phyloP scores from a whole-genome alignment of 495 filamentous ascomycete genomes.

The Xylaria intraflava region DNA sequence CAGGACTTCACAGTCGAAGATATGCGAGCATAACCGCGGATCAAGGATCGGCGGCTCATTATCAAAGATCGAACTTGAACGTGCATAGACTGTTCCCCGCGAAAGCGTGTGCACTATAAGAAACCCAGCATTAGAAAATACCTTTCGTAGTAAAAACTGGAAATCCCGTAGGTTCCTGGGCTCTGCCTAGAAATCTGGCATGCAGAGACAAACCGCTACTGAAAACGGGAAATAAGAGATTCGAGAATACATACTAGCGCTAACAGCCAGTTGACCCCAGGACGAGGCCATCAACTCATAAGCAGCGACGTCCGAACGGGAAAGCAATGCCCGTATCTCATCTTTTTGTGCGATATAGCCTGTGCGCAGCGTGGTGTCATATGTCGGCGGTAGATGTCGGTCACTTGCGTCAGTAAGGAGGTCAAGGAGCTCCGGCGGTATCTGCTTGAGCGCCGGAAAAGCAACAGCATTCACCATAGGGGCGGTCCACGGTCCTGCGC shows the following conservation, averaged over 20 bases:
- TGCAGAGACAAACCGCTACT: background rate
- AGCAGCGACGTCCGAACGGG: conserved; percentile 27
- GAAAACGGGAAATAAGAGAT: background rate
- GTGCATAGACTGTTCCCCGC: conserved; percentile 19
- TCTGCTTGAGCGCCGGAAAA: conserved; percentile 31
- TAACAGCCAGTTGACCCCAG: conserved; percentile 29
- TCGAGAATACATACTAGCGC: conserved; percentile 3
- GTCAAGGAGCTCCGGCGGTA: conserved; percentile 18
- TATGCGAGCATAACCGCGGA: conserved; percentile 34
- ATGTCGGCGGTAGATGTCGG: conserved; percentile 25
- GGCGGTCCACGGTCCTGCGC: conserved; percentile 35
- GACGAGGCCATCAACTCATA: conserved; percentile 39
- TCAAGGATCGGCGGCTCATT: conserved; percentile 23
- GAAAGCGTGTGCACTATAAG: conserved; percentile 20
- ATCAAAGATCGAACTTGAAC: conserved; percentile 18
- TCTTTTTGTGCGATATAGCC: conserved; percentile 36
- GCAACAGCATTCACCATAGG: conserved; percentile 35
- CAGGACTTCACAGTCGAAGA: conserved; percentile 36
- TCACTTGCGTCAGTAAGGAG: background rate
- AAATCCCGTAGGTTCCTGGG: background rate
- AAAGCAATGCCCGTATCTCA: conserved; percentile 28
- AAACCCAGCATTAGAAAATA: background rate
- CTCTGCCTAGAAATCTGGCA: background rate
- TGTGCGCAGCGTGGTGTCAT: conserved; percentile 30
- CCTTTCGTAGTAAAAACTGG: background rate